A percentile compares a stretch with the other conserved stretches of the same genome.
Conservation (phyloP, 106 monocot species). For the Dioscorea zingiberensis region DNA sequence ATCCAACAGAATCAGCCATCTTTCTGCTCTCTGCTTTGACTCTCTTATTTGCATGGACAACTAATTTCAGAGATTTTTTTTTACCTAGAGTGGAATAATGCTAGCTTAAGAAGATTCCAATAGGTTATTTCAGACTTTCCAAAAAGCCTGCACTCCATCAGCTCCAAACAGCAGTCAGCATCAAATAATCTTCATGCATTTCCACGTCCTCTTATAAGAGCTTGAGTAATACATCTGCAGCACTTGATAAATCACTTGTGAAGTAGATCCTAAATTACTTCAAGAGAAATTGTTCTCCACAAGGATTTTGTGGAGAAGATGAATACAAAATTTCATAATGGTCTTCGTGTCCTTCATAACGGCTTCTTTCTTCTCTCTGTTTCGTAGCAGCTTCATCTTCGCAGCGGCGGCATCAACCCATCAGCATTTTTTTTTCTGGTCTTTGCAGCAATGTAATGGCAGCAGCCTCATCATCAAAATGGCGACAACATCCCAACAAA, state of each 20-base stretch:
- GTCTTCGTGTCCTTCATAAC: slow-evolving; percentile 29
- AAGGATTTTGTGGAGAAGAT: slow-evolving; percentile 50
- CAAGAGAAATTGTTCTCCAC: slow-evolving; percentile 50
- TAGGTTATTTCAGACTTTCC: slow-evolving; percentile 95
- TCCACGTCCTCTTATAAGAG: slow-evolving; percentile 38
- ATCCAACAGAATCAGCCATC: no score
- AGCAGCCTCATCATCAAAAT: no score
- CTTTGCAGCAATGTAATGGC: no score
- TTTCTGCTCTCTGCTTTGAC: no score
- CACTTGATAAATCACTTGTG: slow-evolving; percentile 6
- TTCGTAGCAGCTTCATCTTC: no score
- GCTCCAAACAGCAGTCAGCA: slow-evolving; percentile 48
- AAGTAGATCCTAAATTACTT: slow-evolving; percentile 80
- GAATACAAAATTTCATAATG: slow-evolving; percentile 46
- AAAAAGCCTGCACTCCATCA: slow-evolving; percentile 52
- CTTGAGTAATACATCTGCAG: slow-evolving; percentile 18
- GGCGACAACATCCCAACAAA: no score
- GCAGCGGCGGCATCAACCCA: no score
- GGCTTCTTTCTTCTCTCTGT: no score
- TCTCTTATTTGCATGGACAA: no score
- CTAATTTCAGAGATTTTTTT: no score
- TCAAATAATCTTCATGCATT: slow-evolving; percentile 25
- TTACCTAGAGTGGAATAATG: no score
- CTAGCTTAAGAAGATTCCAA: slow-evolving; percentile 83
- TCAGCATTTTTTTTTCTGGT: no score